Percentiles rank a stretch among this genome's conserved stretches.
phyloP scores from a whole-genome alignment of 2,329 filamentous ascomycete species.

The Aspergillus sp. region DNA sequence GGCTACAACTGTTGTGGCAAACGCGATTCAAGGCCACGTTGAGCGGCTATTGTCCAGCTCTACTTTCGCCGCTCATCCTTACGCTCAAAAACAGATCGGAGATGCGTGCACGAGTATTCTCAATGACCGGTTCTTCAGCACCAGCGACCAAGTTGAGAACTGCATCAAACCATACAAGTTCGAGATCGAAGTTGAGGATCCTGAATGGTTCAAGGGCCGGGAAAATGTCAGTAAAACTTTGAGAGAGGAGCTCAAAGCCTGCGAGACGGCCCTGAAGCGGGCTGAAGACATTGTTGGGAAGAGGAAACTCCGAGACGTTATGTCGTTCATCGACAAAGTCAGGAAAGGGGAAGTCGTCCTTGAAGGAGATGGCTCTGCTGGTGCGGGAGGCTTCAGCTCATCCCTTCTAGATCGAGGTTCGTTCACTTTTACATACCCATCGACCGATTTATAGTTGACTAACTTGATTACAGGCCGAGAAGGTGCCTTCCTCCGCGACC shows the following conservation, averaged over 20 bases:
- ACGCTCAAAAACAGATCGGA: slow-evolving; percentile 86
- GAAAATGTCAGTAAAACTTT: slow-evolving; percentile 78
- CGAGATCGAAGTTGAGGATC: slow-evolving; percentile 89
- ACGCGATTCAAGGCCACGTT: slow-evolving; percentile 80
- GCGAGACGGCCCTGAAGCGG: slow-evolving; percentile 72
- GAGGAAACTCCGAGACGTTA: slow-evolving; percentile 84
- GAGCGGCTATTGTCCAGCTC: slow-evolving; percentile 76
- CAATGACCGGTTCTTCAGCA: slow-evolving; percentile 94
- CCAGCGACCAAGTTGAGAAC: slow-evolving; percentile 96
- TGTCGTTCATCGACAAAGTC: slow-evolving; percentile 86
- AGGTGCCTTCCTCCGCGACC: slow-evolving; percentile 89
- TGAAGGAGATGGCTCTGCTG: slow-evolving; percentile 78
- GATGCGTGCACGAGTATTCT: slow-evolving; percentile 88
- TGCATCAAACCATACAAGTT: slow-evolving; percentile 99
- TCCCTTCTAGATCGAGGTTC: slow-evolving; percentile 79
- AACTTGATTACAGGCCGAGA: slow-evolving; percentile 66
- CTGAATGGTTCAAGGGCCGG: slow-evolving; percentile 82
- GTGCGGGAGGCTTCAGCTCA: slow-evolving; percentile 90
- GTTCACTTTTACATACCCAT: slow-evolving; percentile 21
- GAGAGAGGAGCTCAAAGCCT: slow-evolving; percentile 84
- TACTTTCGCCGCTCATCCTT: slow-evolving; percentile 86
- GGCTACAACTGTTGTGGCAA: slow-evolving; percentile 86
- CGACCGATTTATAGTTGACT: neutral
- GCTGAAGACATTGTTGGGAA: slow-evolving; percentile 77
- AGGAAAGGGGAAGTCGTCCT: slow-evolving; percentile 80